A percentile compares a stretch with the other conserved stretches of the same genome.
These are phyloP conservation scores for Penicillium canariense DNA, from an alignment of 495 filamentous ascomycete species.

Conservation along the genomic window DNA sequence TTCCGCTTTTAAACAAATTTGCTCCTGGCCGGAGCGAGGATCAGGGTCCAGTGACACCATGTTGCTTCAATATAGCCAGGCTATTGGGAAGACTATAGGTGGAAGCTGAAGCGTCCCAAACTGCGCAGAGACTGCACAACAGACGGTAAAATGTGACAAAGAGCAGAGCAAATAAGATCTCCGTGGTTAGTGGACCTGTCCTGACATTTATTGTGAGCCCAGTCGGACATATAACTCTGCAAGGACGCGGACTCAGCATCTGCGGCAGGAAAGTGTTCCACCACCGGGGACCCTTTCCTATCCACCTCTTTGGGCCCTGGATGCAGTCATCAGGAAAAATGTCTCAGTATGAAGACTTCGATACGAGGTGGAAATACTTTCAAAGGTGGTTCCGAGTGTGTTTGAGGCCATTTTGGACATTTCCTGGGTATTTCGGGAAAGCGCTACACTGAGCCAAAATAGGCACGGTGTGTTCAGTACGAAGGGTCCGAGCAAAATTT, in stretches of 20 bases:
- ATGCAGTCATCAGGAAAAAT: not conserved
- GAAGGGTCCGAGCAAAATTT: no score
- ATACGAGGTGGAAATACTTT: not conserved
- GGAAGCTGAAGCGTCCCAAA: not conserved
- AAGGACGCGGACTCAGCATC: not conserved
- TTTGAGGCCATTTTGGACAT: not conserved
- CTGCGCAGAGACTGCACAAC: not conserved
- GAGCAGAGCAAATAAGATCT: not conserved
- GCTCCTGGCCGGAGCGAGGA: not conserved
- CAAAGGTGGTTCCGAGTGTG: no score
- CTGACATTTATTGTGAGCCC: not conserved
- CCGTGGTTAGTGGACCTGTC: not conserved
- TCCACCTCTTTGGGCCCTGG: not conserved
- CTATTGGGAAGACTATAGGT: not conserved
- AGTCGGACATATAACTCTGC: not conserved
- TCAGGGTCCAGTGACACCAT: not conserved
- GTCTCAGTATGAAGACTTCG: not conserved
- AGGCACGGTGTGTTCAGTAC: no score
- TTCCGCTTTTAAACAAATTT: not conserved
- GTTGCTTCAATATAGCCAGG: conserved; percentile 1
- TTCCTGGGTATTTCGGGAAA: not conserved
- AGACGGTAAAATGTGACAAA: conserved; percentile 1
- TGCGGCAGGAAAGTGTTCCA: not conserved
- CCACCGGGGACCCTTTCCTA: not conserved
- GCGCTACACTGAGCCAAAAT: not conserved